Base-by-base conservation (phyloP, 1,284 basidiomycete genomes). In the Ustilago vetiveriae region DNA sequence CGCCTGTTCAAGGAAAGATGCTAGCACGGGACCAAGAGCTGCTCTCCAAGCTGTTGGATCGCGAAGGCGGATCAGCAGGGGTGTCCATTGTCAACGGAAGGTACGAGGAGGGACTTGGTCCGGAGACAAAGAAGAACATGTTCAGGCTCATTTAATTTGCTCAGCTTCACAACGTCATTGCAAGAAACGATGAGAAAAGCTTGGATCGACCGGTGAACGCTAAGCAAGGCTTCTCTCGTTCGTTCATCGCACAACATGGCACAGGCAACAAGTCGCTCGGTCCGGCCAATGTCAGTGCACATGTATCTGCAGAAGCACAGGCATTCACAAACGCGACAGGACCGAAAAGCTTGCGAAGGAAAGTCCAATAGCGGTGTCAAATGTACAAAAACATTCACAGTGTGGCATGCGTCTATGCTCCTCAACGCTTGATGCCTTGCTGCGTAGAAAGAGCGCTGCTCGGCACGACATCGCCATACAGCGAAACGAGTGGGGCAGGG, bases 111-210 rank as follows among this genome's bases (percentile, higher is more conserved):
- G 72, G 72, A 0, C 35, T 72, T 10, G 69, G 72, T 4, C 60
- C 59, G 3, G 62, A 75, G 40, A 66, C 65, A 6, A 69, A 72
- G 62, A 75, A 72, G 36, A 72, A 75, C 39, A 66, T 75, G 69
- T 75, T 75, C 22, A 33, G 72, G 7, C 52, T 72, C n/a, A 75
- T 75, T 26, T 75, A 32, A 41, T 6, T n/a, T 5, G 27, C 6
- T 17, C 16, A 6, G 16, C 6, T n/a, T 35, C 6, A n/a, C 33
- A 35, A 2, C 10, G 33, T 11, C n/a, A 4, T 8, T 30, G 29
- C 10, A 2, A 30, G n/a, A n/a, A n/a, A n/a, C n/a, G n/a, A n/a
- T n/a, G n/a, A n/a, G n/a, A n/a, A n/a, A n/a, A n/a, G n/a, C n/a
- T n/a, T n/a, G n/a, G n/a, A n/a, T n/a, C n/a, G n/a, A n/a, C n/a